A percentile compares a stretch with the other conserved stretches of the same genome.
Conservation (phyloP, 805 yeast genomes). For the Hanseniaspora vineae region DNA sequence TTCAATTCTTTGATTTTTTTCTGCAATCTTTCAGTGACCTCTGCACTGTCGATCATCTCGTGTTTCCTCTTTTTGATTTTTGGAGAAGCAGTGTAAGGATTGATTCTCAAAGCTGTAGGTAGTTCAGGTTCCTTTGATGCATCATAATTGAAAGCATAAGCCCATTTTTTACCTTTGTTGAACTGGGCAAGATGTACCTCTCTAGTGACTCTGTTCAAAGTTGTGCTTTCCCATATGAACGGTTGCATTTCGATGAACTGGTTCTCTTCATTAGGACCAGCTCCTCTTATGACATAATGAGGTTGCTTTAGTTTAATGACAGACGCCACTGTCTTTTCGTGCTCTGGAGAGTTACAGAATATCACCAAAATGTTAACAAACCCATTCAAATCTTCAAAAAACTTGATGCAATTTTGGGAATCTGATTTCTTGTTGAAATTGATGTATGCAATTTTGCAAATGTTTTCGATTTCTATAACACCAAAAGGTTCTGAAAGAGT, state of each 20-base stretch:
- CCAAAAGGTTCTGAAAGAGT: neutral
- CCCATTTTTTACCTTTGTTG: slow-evolving; percentile 50
- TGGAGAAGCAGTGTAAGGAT: slow-evolving; percentile 1
- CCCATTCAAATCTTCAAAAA: neutral
- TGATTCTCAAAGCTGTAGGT: slow-evolving; percentile 10
- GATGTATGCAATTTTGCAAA: neutral
- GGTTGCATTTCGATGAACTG: slow-evolving; percentile 42
- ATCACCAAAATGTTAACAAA: slow-evolving; percentile 10
- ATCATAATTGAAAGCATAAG: slow-evolving; percentile 52
- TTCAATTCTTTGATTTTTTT: slow-evolving; percentile 20
- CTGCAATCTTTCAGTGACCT: slow-evolving; percentile 2
- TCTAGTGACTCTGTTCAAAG: slow-evolving; percentile 34
- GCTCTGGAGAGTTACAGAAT: slow-evolving; percentile 8
- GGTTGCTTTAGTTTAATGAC: neutral
- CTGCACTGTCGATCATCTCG: slow-evolving; percentile 4
- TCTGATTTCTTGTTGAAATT: neutral
- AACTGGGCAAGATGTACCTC: slow-evolving; percentile 53
- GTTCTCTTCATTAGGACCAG: slow-evolving; percentile 21
- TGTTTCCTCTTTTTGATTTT: slow-evolving; percentile 7
- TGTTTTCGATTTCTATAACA: neutral
- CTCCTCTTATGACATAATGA: neutral
- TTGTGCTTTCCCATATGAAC: slow-evolving; percentile 37
- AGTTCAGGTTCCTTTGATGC: slow-evolving; percentile 14
- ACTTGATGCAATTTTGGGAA: neutral
- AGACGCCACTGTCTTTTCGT: slow-evolving; percentile 34